Evolutionary conservation across 768 basidiomycete species (phyloP), one percentile per base, ranked within the genome.

Genomic region (Russula emetica): DNA sequence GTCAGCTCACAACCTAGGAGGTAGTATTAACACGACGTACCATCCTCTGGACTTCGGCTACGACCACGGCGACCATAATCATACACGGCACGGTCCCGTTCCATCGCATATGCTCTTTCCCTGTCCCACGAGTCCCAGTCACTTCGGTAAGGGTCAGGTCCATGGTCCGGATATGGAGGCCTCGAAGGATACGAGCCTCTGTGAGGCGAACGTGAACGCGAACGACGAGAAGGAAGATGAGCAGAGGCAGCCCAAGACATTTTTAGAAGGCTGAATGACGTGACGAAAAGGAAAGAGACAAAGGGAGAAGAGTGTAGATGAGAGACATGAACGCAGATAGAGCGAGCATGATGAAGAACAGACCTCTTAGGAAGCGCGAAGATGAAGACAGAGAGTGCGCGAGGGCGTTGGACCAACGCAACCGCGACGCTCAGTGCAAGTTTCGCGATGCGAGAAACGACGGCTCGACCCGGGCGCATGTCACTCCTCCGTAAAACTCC

Each of bases 331-430:
- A 80, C 78, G 80, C 82, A 80, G 79, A 79, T 84, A 83, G 84
- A 86, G 83, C 86, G 87, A 85, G 88, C 89, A 91, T 90, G 84
- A 85, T 83, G 85, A 85, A 86, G 86, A 83, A 92, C 90, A 89
- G 90, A 92, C 90, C 90, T 92, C 88, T 87, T 85, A 81, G 70
- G 58, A 79, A 76, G 75, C 78, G 77, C 79, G 77, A 78, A 76
- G 32, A 79, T 78, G 55, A 71, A 66, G 69, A 70, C 70, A 70
- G 70, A 69, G 71, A 73, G 73, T 70, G 55, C 55, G 74, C 71
- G 71, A 62, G 68, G 72, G 73, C 76, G 75, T 74, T 73, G 75
- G 72, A 73, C 63, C 72, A 75, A 75, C 71, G 70, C 71, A 67
- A 74, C 72, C 74, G 73, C 76, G 77, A 68, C 67, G 72, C 71